Base-by-base conservation (phyloP, 2,329 filamentous ascomycete species). In the Alternaria angustiovoidea region DNA sequence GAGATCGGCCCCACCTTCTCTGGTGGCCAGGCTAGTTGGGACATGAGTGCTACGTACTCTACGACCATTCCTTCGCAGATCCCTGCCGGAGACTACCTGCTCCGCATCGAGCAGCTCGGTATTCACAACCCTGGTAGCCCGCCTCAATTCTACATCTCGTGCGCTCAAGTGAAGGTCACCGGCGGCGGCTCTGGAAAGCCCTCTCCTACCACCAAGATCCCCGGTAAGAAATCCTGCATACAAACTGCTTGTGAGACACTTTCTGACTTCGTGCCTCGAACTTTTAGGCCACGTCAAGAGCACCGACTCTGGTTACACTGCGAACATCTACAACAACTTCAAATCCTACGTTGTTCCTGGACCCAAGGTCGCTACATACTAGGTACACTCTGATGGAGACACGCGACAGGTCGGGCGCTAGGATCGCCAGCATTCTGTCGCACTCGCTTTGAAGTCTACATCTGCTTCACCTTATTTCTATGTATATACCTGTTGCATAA, bases 91-190 rank as follows among this genome's bases (percentile, higher is more conserved):
- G 75, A 84, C 59, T 84, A 84, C 66, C 76, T 84, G 18, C 73
- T 84, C 38, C 78, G 82, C 24, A 79, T 81, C 53, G 82, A 85
- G 71, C 82, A 84, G 61, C 81, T 84, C 53, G 82, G 73, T 11
- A 77, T 84, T 28, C 81, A 83, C 70, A 79, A 81, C 64, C 81
- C 79, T 5, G 58, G 64, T 24, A 52, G 54, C 43, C 43, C 54
- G 6, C 65, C 65, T 22, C 67, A 75, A 28, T 75, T 74, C 64
- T 79, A 77, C 64, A 73, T 76, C 57, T 75, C 77, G 6, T 84
- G 82, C 69, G 80, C 79, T 1, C 82, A 84, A 70, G 52, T 85
- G 62, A 79, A 81, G 71, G 76, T 84, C 53, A 78, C 77, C n/a
- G 80, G 80, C 5, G 68, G 75, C 7, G 76, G 75, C 4, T 18